Evolutionary conservation across 2,329 filamentous ascomycete species (phyloP).

Genomic region (Claviceps africana): DNA sequence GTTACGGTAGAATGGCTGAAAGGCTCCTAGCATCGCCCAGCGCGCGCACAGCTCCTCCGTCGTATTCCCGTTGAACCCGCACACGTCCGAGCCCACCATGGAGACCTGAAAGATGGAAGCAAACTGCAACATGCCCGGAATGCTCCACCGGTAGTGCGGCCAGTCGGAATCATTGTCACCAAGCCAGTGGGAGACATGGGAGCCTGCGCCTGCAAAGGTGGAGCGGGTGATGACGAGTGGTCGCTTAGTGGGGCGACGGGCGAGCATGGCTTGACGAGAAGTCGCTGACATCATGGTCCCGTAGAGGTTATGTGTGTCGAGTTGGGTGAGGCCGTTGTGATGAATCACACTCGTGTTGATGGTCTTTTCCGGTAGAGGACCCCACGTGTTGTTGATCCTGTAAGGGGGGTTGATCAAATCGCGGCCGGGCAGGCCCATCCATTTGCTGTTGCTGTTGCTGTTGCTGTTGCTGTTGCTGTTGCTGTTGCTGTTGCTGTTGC

Average conservation of each 20-base stretch:
- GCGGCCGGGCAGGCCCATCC: conserved; percentile 10
- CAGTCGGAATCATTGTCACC: conserved; percentile 33
- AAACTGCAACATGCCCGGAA: conserved; percentile 46
- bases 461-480: too few relatives aligned
- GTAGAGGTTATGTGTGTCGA: conserved; percentile 67
- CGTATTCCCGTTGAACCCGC: conserved; percentile 55
- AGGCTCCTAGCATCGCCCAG: conserved; percentile 52
- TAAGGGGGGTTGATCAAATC: conserved; percentile 11
- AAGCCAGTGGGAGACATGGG: conserved; percentile 47
- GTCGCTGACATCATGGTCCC: conserved; percentile 61
- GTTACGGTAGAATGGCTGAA: conserved; percentile 55
- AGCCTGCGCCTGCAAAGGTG: conserved; percentile 60
- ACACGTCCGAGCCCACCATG: conserved; percentile 60
- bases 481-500: not conserved
- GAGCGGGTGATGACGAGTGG: conserved; percentile 63
- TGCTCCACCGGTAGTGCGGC: conserved; percentile 43
- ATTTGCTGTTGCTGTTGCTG: not conserved
- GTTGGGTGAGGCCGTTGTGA: conserved; percentile 51
- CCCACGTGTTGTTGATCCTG: conserved; percentile 16
- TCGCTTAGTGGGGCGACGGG: conserved; percentile 46
- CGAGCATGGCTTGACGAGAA: conserved; percentile 51
- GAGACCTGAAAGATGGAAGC: conserved; percentile 53
- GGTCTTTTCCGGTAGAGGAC: conserved; percentile 41
- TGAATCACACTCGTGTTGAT: conserved; percentile 56
- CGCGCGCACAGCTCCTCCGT: conserved; percentile 49